Conservation (phyloP, 2,329 filamentous ascomycete genomes). For the Ascochyta fabae region DNA sequence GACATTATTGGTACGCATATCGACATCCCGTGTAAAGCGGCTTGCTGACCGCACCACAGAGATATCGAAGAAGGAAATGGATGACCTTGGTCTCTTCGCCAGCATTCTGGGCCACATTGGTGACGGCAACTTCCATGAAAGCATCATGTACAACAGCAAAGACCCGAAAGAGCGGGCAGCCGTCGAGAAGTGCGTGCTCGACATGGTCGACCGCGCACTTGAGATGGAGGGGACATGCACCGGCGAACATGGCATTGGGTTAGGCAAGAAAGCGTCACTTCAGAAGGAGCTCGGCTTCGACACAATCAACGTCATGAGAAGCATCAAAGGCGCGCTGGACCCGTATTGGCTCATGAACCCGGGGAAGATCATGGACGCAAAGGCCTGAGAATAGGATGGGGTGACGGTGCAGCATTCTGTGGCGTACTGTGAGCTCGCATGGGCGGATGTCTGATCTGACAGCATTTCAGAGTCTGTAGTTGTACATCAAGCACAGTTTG, state of each 20-base stretch:
- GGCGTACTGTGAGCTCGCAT: slow-evolving; percentile 20
- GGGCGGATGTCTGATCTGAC: slow-evolving; percentile 28
- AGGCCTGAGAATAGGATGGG: slow-evolving; percentile 19
- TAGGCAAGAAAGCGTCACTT: slow-evolving; percentile 84
- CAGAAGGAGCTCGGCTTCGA: slow-evolving; percentile 79
- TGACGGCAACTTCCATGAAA: slow-evolving; percentile 93
- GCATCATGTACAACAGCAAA: slow-evolving; percentile 82
- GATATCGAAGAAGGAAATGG: slow-evolving; percentile 86
- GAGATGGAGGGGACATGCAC: slow-evolving; percentile 96
- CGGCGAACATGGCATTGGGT: slow-evolving; percentile 84
- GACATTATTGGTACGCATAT: slow-evolving; percentile 64
- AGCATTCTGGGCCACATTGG: slow-evolving; percentile 90
- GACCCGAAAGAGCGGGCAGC: slow-evolving; percentile 73
- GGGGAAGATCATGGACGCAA: slow-evolving; percentile 81
- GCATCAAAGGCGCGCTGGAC: slow-evolving; percentile 82
- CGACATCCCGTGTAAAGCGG: neutral
- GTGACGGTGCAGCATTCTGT: neutral
- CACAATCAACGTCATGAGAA: slow-evolving; percentile 83
- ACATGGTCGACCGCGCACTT: slow-evolving; percentile 88
- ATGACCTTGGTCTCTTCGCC: slow-evolving; percentile 83
- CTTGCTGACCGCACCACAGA: slow-evolving; percentile 58
- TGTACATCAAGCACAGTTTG: neutral
- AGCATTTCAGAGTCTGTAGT: slow-evolving; percentile 13
- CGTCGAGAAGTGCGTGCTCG: slow-evolving; percentile 81
- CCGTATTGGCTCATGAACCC: slow-evolving; percentile 90